Conservation (phyloP, 148 eudicot species). For the Rhododendron griersonianum region DNA sequence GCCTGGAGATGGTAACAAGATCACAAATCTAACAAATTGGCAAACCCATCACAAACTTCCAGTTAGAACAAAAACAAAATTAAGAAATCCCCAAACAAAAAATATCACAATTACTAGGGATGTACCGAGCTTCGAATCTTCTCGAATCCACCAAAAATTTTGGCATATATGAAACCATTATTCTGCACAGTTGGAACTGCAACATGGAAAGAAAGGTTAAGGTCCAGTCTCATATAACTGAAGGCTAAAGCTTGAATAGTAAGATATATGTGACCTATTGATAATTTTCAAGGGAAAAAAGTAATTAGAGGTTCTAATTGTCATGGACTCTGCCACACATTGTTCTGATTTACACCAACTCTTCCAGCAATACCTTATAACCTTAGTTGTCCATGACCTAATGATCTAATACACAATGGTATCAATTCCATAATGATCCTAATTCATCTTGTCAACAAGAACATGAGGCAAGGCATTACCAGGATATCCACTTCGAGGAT, state of each 20-base stretch:
- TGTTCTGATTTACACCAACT: neutral
- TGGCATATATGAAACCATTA: conserved; percentile 90
- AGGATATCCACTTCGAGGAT: conserved; percentile 60
- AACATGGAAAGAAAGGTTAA: conserved; percentile 10
- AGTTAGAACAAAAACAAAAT: conserved; percentile 2
- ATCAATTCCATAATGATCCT: neutral
- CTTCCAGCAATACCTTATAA: neutral
- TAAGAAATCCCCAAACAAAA: neutral
- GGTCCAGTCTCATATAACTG: neutral
- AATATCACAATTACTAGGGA: conserved; percentile 14
- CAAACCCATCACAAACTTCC: conserved; percentile 17
- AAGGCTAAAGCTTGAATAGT: neutral
- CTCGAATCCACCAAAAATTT: conserved; percentile 91
- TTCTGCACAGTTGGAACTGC: conserved; percentile 64
- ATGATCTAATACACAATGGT: conserved; percentile 3
- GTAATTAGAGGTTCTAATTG: neutral
- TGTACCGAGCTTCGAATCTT: conserved; percentile 77
- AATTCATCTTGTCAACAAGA: neutral
- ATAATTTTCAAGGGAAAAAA: neutral
- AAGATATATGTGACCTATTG: neutral
- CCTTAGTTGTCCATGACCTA: neutral
- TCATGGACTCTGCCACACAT: neutral
- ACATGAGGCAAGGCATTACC: conserved; percentile 38
- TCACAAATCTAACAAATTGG: conserved; percentile 73
- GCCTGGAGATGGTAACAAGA: conserved; percentile 83